phyloP scores from a whole-genome alignment of 2,329 filamentous ascomycete species.

The Diaporthe ilicicola region DNA sequence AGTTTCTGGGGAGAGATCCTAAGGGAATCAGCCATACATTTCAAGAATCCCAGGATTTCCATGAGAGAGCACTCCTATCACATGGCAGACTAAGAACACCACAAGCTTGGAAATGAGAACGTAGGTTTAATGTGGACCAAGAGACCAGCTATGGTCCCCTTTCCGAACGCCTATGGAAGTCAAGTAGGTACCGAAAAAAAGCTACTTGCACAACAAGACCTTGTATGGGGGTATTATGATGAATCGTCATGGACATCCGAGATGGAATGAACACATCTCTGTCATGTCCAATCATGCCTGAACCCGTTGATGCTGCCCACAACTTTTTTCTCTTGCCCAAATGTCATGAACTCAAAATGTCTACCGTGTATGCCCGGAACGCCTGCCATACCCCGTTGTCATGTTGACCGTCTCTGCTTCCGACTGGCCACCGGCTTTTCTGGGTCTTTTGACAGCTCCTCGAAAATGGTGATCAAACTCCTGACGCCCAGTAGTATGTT shows the following conservation, averaged over 20 bases:
- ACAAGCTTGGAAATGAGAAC: background rate
- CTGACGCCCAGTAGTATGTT: conserved; percentile 80
- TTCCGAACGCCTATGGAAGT: conserved; percentile 16
- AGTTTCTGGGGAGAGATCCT: too few species aligned
- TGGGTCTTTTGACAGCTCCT: conserved; percentile 59
- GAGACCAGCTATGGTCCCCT: conserved; percentile 10
- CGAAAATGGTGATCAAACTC: conserved; percentile 76
- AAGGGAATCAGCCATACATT: background rate
- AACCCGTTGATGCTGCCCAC: conserved; percentile 31
- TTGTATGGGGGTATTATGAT: conserved; percentile 32
- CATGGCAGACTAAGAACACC: background rate
- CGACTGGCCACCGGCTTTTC: conserved; percentile 13
- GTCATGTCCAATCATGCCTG: conserved; percentile 27
- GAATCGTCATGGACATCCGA: conserved; percentile 28
- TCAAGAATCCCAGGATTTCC: background rate
- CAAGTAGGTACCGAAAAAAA: conserved; percentile 19
- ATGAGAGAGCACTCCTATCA: background rate
- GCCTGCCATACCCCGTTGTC: conserved; percentile 9
- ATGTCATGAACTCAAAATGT: conserved; percentile 30
- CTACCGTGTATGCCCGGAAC: conserved; percentile 17
- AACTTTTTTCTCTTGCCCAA: conserved; percentile 33
- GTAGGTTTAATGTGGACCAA: conserved; percentile 20
- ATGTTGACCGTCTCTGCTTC: conserved; percentile 20
- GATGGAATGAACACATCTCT: conserved; percentile 17
- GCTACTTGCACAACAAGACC: conserved; percentile 24